Base-by-base conservation (phyloP, 2,329 filamentous ascomycete genomes). In the Trichoderma simmonsii region DNA sequence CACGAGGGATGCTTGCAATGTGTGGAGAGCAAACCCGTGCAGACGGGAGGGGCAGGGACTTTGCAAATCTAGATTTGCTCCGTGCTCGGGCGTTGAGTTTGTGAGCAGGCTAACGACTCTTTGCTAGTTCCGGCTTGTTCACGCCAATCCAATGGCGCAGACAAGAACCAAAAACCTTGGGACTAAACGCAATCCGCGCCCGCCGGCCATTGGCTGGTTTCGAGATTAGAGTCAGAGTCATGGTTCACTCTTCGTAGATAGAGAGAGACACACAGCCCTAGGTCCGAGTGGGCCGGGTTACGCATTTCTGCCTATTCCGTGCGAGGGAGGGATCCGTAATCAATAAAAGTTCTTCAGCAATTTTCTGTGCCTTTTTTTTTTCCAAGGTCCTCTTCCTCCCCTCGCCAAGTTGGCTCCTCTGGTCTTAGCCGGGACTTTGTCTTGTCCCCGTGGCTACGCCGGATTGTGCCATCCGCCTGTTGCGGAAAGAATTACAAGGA, bases 1-100 rank as follows among this genome's bases (percentile, higher is more conserved):
- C 66, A 70, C 66, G 66, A 70, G 66, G 66, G 66, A 51, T 62
- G 39, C 28, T 62, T 28, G 57, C 56, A 62, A 70, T 70, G 66
- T 70, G 66, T 70, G 66, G 66, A 70, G 66, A 54, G 66, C 36
- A 28, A 61, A 70, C 65, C 51, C 66, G 36, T 61, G 39, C 39
- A 54, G 66, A 62, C 32, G 57, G 57, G 57, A 62, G 66, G 66
- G 66, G 66, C 56, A 61, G 36, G 57, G 54, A 59, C 51, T 67
- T 57, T 57, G 24, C 26, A 70, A 70, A 70, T 70, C 66, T 70
- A 70, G 66, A 70, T 70, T 70, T 70, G 66, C 66, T 70, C 66
- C 66, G 66, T 61, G 57, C 66, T 70, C 66, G 66, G 66, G 65
- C 65, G 66, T 28, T 32, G 57, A 21, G 57, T 24, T 30, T 34